Base-by-base conservation (phyloP, 371 early-diverging fungal species). In the Globomyces sp. region DNA sequence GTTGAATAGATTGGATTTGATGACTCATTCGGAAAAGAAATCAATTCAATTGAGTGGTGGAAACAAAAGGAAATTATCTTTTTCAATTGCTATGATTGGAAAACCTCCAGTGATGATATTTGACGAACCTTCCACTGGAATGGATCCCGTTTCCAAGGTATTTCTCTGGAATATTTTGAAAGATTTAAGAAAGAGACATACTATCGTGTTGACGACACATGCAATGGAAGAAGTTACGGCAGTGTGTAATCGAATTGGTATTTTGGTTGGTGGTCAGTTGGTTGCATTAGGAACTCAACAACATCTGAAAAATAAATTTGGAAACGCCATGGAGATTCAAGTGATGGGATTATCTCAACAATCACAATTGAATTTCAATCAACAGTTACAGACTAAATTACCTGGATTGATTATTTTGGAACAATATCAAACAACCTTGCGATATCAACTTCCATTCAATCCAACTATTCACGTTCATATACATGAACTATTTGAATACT, bases 161-260 rank as follows among this genome's bases (percentile, higher is more conserved):
- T 37, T 51, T 11, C 11, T 87, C 62, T 87, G 87, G 87, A 75
- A 77, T 47, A 78, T 88, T 65, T 67, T 88, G 37, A 41, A 47
- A 11, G 47, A 47, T 8, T 47, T 47, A 6, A 47, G 11, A 11
- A 47, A 47, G 47, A 11, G 11, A 47, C 47, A 57, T 58, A 73
- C 47, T 60, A 83, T 47, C 11, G 47, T 47, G 8, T n/a, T 13
- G 13, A 77, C 78, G 42, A 77, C 77, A 2, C 78, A 77, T 63
- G 53, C 42, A 10, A 57, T 77, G 70, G 78, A 77, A n/a, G 78
- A 77, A 66, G 78, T 77, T 37, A 11, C 6, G 6, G 53, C 62
- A n/a, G 68, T 80, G 4, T 75, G 76, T 8, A 11, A 47, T 11
- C 6, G 47, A 11, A 47, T 47, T 47, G 47, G 8, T 47, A 11